These are phyloP conservation scores for Verticillium nonalfalfae DNA, from an alignment of 2,329 filamentous ascomycete species.

Conservation along the genomic window DNA sequence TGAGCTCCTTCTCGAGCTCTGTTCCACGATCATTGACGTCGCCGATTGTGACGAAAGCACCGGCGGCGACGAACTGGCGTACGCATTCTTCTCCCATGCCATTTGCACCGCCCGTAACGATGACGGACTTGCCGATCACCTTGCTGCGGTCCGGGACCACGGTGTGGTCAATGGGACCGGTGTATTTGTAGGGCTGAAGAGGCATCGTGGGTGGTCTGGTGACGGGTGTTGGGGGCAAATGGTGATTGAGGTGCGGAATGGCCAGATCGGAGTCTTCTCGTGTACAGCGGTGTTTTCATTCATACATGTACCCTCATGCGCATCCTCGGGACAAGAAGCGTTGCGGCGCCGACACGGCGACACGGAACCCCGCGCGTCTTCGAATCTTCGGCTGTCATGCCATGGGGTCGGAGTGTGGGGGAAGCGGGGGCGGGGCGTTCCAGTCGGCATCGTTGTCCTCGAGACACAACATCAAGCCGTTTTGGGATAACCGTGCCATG, in stretches of 20 bases:
- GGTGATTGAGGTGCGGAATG: too few relatives aligned
- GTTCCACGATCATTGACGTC: conserved; percentile 27
- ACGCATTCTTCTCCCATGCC: conserved; percentile 32
- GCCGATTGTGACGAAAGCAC: conserved; percentile 33
- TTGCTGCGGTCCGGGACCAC: conserved; percentile 25
- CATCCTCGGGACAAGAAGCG: background rate
- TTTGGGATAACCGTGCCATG: conserved; percentile 1
- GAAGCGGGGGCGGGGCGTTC: too few relatives aligned
- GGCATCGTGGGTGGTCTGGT: conserved; percentile 8
- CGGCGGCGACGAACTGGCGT: conserved; percentile 24
- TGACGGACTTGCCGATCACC: conserved; percentile 35
- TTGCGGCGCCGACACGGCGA: background rate
- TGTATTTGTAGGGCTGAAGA: conserved; percentile 20
- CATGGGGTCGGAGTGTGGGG: background rate
- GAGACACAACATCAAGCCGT: background rate
- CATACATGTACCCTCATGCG: background rate
- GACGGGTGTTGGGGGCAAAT: background rate
- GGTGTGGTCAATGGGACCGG: conserved; percentile 26
- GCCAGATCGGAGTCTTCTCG: too few relatives aligned
- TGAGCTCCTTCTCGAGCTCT: conserved; percentile 23
- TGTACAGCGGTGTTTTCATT: too few relatives aligned
- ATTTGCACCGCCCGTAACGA: conserved; percentile 40
- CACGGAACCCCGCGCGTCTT: too few relatives aligned
- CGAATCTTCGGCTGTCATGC: background rate
- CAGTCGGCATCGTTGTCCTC: background rate